Evolutionary conservation across 2,329 filamentous ascomycete genomes (phyloP).

Genomic region (Didymella pinodella): DNA sequence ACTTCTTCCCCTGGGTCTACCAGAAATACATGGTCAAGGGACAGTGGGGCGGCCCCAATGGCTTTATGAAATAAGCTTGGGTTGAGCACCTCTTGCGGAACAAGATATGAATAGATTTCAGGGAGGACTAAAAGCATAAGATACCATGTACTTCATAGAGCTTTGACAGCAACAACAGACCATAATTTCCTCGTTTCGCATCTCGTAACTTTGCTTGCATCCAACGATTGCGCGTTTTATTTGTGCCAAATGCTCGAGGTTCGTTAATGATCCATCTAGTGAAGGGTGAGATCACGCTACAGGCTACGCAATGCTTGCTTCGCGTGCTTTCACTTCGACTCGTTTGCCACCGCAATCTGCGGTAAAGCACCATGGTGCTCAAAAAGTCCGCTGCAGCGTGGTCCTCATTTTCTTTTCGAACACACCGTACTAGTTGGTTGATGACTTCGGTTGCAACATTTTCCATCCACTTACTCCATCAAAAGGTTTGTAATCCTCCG

Average conservation of each 20-base stretch:
- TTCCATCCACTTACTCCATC: not conserved
- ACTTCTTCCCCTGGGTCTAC: constrained; percentile 74
- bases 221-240: not conserved
- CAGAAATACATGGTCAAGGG: constrained; percentile 67
- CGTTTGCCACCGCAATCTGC: constrained; percentile 8
- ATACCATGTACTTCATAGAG: constrained; percentile 17
- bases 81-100: too few relatives aligned
- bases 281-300: not conserved
- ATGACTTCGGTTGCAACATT: not conserved
- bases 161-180: not conserved
- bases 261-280: not conserved
- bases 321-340: constrained; percentile 10
- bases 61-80: constrained; percentile 48
- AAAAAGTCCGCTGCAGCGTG: not conserved
- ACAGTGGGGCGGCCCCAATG: constrained; percentile 68
- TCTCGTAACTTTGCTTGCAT: not conserved
- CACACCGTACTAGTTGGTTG: not conserved
- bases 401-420: not conserved
- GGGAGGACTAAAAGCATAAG: constrained; percentile 6
- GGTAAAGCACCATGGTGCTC: constrained; percentile 1
- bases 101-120: not conserved
- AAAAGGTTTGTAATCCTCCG: not conserved
- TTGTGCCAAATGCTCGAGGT: not conserved
- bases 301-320: constrained; percentile 7
- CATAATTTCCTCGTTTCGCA: not conserved